Conservation (phyloP, 306 rosid genomes). For the Medicago arabica region DNA sequence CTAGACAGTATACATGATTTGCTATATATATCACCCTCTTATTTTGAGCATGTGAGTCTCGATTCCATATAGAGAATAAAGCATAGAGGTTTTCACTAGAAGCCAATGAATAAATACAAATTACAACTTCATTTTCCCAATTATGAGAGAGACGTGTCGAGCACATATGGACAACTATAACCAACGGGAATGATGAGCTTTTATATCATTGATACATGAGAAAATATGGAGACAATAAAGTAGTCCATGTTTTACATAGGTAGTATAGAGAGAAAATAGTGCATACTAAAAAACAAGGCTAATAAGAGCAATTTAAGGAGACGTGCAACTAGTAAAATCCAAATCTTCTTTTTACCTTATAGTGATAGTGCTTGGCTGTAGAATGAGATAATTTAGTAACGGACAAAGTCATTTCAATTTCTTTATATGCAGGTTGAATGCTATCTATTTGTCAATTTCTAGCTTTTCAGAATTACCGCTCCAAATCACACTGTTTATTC, state of each 20-base stretch:
- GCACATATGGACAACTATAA: slow-evolving; percentile 57
- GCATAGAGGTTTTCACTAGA: slow-evolving; percentile 53
- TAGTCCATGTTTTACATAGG: slow-evolving; percentile 29
- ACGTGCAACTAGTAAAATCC: slow-evolving; percentile 59
- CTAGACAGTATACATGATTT: slow-evolving; percentile 19
- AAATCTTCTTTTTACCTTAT: slow-evolving; percentile 51
- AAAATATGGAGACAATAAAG: slow-evolving; percentile 46
- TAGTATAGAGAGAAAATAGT: slow-evolving; percentile 34
- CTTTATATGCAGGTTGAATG: slow-evolving; percentile 35
- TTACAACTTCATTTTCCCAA: slow-evolving; percentile 24
- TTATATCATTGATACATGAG: slow-evolving; percentile 46
- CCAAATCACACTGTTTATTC: slow-evolving; percentile 42
- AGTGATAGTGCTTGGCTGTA: slow-evolving; percentile 42
- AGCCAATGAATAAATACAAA: slow-evolving; percentile 52
- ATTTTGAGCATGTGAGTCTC: slow-evolving; percentile 57
- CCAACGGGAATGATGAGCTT: slow-evolving; percentile 38
- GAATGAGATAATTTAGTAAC: slow-evolving; percentile 48
- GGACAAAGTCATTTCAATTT: slow-evolving; percentile 48
- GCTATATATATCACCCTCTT: slow-evolving; percentile 32
- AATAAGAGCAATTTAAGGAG: slow-evolving; percentile 59
- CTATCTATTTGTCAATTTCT: slow-evolving; percentile 58
- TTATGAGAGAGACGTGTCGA: slow-evolving; percentile 59
- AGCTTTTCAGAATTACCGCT: slow-evolving; percentile 48
- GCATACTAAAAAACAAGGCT: slow-evolving; percentile 54
- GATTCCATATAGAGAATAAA: slow-evolving; percentile 53